Percentiles rank a stretch among this genome's conserved stretches.
Conservation (phyloP, 495 filamentous ascomycete species). For the Penicillium egyptiacum region DNA sequence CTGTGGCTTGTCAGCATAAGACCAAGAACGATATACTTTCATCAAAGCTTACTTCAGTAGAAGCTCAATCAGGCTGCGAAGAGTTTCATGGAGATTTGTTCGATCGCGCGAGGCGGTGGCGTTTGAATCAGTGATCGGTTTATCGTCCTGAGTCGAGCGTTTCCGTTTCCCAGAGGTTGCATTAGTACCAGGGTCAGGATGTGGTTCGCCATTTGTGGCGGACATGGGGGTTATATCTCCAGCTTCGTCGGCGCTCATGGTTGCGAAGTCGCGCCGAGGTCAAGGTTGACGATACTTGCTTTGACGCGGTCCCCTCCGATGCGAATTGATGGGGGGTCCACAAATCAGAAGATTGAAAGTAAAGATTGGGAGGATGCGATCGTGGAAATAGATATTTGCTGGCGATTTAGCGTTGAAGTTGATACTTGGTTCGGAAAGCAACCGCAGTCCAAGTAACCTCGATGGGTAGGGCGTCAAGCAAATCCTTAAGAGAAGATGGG, state of each 20-base stretch:
- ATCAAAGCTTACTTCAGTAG: slow-evolving; percentile 36
- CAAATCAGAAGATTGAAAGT: slow-evolving; percentile 11
- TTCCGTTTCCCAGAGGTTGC: slow-evolving; percentile 50
- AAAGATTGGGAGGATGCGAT: slow-evolving; percentile 17
- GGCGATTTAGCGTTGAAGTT: slow-evolving; percentile 11
- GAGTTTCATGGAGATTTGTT: slow-evolving; percentile 40
- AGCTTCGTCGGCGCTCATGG: slow-evolving; percentile 49
- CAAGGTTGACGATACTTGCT: slow-evolving; percentile 21
- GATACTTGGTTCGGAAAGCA: slow-evolving; percentile 10
- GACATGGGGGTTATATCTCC: slow-evolving; percentile 37
- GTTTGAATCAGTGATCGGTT: slow-evolving; percentile 29
- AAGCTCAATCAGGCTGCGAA: slow-evolving; percentile 43
- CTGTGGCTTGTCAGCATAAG: slow-evolving; percentile 30
- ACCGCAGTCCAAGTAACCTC: slow-evolving; percentile 16
- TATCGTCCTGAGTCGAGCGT: slow-evolving; percentile 46
- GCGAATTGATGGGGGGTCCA: slow-evolving; percentile 12
- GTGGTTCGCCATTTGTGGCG: slow-evolving; percentile 40
- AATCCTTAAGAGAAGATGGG: slow-evolving; percentile 29
- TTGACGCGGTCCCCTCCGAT: slow-evolving; percentile 30
- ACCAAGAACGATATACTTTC: not conserved
- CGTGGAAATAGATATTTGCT: not conserved
- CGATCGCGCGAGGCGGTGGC: slow-evolving; percentile 34
- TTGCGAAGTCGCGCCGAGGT: slow-evolving; percentile 31
- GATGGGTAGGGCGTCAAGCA: slow-evolving; percentile 30
- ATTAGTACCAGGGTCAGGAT: slow-evolving; percentile 34